Evolutionary conservation across 2,329 filamentous ascomycete genomes (phyloP), one percentile per base, ranked within the genome.

Genomic region (Xylaria multiplex): DNA sequence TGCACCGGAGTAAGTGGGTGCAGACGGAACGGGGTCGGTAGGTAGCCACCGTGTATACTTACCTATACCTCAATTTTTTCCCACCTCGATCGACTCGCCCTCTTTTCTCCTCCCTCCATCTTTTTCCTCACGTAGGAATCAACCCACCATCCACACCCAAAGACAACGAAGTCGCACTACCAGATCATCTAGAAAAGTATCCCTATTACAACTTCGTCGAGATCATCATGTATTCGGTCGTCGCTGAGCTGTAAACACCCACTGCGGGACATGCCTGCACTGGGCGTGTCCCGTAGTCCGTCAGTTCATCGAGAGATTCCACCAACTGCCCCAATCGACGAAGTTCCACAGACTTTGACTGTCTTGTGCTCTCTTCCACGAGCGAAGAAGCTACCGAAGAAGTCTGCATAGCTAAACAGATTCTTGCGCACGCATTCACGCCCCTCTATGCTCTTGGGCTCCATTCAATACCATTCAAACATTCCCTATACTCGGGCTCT

Each of bases 181-280:
- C 80, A 67, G 74, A 72, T 55, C 71, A 68, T 75, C 70, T 72
- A 67, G 66, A 65, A 66, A 67, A 70, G 64, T 54, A 63, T 54
- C 55, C 19, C 77, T 71, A 76, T 71, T 73, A 77, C 72, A 86
- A 88, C 89, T 90, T 90, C 85, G 89, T 91, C 90, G 89, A 91
- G 84, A 85, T 70, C 63, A 82, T 72, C 78, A 90, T 89, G 87
- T 88, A 88, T 87, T 88, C 85, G 89, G 89, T 90, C 85, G 84
- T 91, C 90, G 90, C 89, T 92, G 90, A 91, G 91, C 92, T 95
- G 91, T 96, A 93, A 94, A 93, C 87, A 82, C 87, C 89, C 89
- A 90, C 91, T 93, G 88, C 90, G 90, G 89, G 88, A 84, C 83
- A 80, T 81, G 80, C 84, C 82, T 81, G 81, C 78, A 74, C 78